Base-by-base conservation (phyloP, 345 rosid genomes). In the Trapa bicornis region DNA sequence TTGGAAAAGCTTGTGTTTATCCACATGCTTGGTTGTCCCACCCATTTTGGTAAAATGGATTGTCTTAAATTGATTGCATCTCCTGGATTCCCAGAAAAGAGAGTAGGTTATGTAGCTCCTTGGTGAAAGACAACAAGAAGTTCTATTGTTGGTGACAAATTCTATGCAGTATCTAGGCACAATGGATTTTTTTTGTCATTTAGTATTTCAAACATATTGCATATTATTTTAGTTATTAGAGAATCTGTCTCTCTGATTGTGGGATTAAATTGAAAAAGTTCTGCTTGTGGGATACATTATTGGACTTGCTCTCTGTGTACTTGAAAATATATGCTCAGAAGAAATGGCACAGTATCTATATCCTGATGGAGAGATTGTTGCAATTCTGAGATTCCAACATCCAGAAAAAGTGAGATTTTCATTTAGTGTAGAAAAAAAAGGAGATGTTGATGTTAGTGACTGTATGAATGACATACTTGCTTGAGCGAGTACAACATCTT, bases 261-360 rank as follows among this genome's bases (percentile, higher is more conserved):
- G 11, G 32, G 69, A 66, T 64, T 39, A 54, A 33, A 58, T 63
- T 8, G 39, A 37, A 47, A 71, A 38, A 47, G 7, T 67, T 53
- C 65, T 41, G 45, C 60, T 73, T 56, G 48, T 12, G 87, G 29
- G 29, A 22, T 91, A 94, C 72, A 86, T 89, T 69, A 96, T 94
- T 74, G 99, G 99, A 72, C 93, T 94, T 60, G 97, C 99, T 37
- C 96, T 94, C 75, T 94, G 99, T 89, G 99, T 97, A 79, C 81
- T 94, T 79, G 99, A 97, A 71, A 94, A 94, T 69, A 94, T 91
- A 68, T 91, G 96, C 68, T 94, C 97, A 9, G 97, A 96, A 35
- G 97, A 94, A 78, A 94, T 94, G 97, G 97, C 99, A n/a, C 96
- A 96, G 75, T 97, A 91, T 86, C 96, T 94, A 77, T 97, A 96